These are phyloP conservation scores for Daldinia caldariorum DNA, from an alignment of 495 filamentous ascomycete genomes.

Conservation along the genomic window DNA sequence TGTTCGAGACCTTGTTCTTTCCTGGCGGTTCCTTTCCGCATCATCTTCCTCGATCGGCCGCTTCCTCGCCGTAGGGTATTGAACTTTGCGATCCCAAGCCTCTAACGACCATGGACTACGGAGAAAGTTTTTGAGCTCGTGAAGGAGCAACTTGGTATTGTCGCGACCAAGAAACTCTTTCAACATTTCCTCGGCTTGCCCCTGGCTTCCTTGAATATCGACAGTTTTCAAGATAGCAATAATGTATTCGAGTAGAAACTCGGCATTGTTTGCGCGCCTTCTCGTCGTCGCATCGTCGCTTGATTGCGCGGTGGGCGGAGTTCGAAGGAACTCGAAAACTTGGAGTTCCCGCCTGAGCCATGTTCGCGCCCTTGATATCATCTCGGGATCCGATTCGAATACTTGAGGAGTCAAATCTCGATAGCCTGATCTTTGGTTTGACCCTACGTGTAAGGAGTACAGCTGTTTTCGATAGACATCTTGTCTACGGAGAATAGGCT, in stretches of 20 bases:
- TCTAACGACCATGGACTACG: conserved; percentile 78
- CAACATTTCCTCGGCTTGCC: conserved; percentile 89
- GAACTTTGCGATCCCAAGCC: conserved; percentile 84
- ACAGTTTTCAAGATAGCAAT: conserved; percentile 88
- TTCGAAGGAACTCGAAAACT: conserved; percentile 79
- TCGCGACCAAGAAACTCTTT: conserved; percentile 83
- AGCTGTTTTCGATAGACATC: conserved; percentile 79
- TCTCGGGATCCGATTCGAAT: conserved; percentile 70
- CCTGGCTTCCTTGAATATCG: conserved; percentile 84
- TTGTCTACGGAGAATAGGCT: conserved; percentile 73
- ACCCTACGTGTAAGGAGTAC: conserved; percentile 86
- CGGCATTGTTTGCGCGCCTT: conserved; percentile 76
- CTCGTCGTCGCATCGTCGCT: conserved; percentile 48
- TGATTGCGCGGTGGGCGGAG: conserved; percentile 28
- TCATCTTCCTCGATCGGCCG: conserved; percentile 19
- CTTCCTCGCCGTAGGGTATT: conserved; percentile 63
- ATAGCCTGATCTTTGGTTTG: conserved; percentile 80
- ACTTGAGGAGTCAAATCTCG: conserved; percentile 74
- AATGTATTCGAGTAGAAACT: conserved; percentile 90
- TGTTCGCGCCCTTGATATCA: conserved; percentile 82
- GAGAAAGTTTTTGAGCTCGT: conserved; percentile 84
- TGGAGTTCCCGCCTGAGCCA: conserved; percentile 90
- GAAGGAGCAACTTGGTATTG: conserved; percentile 81
- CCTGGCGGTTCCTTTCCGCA: neutral
- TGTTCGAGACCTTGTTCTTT: neutral